Conservation (phyloP, 306 rosid species). For the Chamaecrista fasciculata region DNA sequence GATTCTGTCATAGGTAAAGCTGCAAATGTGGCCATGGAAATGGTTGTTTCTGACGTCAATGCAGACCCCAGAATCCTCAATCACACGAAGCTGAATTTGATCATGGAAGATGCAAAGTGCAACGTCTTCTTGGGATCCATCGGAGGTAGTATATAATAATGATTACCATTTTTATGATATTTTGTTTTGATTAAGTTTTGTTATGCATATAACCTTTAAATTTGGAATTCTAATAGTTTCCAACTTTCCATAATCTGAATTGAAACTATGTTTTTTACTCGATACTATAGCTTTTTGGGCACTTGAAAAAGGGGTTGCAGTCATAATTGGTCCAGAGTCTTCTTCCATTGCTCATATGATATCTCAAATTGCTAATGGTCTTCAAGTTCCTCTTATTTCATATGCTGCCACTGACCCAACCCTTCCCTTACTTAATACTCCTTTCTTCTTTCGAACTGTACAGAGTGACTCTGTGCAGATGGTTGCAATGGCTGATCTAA, state of each 20-base stretch:
- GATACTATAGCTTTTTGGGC: constrained; percentile 52
- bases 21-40: constrained; percentile 49
- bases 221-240: too few species aligned
- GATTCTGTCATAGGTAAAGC: constrained; percentile 62
- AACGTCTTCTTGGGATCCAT: constrained; percentile 53
- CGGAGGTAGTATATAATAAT: constrained; percentile 51
- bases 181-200: not conserved
- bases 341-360: constrained; percentile 55
- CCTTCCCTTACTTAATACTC: constrained; percentile 54
- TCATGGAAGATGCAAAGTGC: constrained; percentile 37
- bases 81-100: constrained; percentile 38
- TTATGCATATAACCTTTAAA: not conserved
- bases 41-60: constrained; percentile 52
- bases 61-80: constrained; percentile 48
- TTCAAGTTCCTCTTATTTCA: constrained; percentile 54
- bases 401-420: constrained; percentile 64
- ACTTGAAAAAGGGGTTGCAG: constrained; percentile 47
- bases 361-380: constrained; percentile 54
- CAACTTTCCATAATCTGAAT: not conserved
- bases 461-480: constrained; percentile 52
- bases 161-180: not conserved
- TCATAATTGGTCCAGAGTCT: constrained; percentile 63
- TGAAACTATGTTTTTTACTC: constrained; percentile 6
- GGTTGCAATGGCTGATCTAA: constrained; percentile 52
- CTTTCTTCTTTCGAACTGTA: constrained; percentile 48